Evolutionary conservation across 306 rosid species (phyloP).

Genomic region (Corylus avellana): DNA sequence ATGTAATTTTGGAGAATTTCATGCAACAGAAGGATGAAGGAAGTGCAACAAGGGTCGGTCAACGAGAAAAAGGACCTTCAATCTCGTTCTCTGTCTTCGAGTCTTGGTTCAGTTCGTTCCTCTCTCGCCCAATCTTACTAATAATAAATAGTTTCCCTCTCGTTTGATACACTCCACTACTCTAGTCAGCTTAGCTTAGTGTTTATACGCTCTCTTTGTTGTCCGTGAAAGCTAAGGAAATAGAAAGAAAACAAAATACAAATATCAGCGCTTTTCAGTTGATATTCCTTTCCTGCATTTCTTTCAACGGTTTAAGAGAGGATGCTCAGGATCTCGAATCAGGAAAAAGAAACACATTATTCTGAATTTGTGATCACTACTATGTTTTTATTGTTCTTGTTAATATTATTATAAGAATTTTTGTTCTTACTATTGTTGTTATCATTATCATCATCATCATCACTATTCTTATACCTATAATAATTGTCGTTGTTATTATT

Average conservation of each 20-base stretch:
- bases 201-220: conserved; percentile 6
- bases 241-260: neutral
- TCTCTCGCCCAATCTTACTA: too few relatives aligned
- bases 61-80: too few relatives aligned
- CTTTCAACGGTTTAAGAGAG: neutral
- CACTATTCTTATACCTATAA: neutral
- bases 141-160: neutral
- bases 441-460: neutral
- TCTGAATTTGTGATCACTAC: neutral
- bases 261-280: neutral
- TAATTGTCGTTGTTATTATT: neutral
- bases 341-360: neutral
- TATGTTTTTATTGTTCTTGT: neutral
- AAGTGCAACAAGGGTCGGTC: too few relatives aligned
- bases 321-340: neutral
- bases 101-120: too few relatives aligned
- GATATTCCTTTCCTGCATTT: neutral
- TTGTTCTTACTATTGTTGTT: neutral
- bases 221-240: neutral
- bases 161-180: neutral
- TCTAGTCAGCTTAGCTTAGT: neutral
- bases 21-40: too few relatives aligned
- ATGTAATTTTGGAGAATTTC: neutral
- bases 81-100: too few relatives aligned
- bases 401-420: neutral